Conservation (phyloP, 2,329 filamentous ascomycete genomes). For the Gyromitra esculenta region DNA sequence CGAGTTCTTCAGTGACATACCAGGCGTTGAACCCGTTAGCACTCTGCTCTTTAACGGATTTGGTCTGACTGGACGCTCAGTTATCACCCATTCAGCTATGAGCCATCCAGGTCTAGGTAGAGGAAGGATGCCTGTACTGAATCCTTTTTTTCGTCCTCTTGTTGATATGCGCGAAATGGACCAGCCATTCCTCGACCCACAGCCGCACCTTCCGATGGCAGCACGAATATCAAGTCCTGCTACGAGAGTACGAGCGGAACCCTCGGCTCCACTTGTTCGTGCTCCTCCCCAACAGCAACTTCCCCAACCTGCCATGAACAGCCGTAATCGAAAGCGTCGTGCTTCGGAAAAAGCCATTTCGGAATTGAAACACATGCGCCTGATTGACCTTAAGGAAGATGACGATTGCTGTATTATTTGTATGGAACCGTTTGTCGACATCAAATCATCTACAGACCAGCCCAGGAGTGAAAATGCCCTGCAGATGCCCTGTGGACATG, state of each 20-base stretch:
- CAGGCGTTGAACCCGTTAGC: conserved; percentile 38
- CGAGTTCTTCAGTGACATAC: conserved; percentile 43
- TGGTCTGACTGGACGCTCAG: conserved; percentile 30
- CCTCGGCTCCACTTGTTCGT: conserved; percentile 23
- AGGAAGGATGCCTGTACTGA: conserved; percentile 36
- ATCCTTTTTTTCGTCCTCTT: conserved; percentile 37
- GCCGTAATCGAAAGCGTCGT: conserved; percentile 48
- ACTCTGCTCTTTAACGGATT: conserved; percentile 39
- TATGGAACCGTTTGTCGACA: conserved; percentile 53
- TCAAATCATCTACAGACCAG: conserved; percentile 50
- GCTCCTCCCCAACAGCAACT: conserved; percentile 18
- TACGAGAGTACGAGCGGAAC: conserved; percentile 23
- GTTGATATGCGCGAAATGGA: conserved; percentile 40
- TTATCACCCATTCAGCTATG: conserved; percentile 40
- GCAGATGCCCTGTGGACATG: conserved; percentile 53
- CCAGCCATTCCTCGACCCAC: conserved; percentile 30
- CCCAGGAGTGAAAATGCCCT: conserved; percentile 52
- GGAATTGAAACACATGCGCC: conserved; percentile 50
- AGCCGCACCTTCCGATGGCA: conserved; percentile 8
- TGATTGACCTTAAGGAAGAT: conserved; percentile 53
- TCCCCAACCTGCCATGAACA: conserved; percentile 34
- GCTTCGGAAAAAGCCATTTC: conserved; percentile 53
- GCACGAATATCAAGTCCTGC: conserved; percentile 22
- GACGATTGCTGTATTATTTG: conserved; percentile 54
- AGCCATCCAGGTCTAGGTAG: conserved; percentile 35